Percentiles rank a stretch among this genome's conserved stretches.
These are phyloP conservation scores for Phytophthora constricta DNA, from an alignment of 352 stramenopile genomes.

Conservation along the genomic window DNA sequence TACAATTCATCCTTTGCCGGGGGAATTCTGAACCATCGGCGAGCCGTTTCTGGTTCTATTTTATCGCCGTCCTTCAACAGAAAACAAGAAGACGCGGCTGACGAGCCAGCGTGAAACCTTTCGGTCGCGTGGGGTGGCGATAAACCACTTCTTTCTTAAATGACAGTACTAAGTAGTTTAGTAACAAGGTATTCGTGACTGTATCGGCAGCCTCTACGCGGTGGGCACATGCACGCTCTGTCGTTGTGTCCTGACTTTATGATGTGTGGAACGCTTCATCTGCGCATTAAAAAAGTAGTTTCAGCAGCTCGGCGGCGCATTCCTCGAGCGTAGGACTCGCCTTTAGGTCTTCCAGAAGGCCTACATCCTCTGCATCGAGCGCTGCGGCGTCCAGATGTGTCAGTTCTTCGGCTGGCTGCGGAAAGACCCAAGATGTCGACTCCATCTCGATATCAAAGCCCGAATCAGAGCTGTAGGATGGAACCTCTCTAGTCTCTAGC, in stretches of 20 bases:
- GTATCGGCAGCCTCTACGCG: too few relatives aligned
- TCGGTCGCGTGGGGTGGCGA: too few relatives aligned
- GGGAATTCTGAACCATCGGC: too few relatives aligned
- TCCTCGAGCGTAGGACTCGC: conserved; percentile 59
- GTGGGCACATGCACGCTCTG: background rate
- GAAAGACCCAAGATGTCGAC: conserved; percentile 8
- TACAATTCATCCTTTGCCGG: too few relatives aligned
- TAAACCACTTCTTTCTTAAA: too few relatives aligned
- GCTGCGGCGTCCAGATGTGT: conserved; percentile 21
- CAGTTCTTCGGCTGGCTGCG: conserved; percentile 4
- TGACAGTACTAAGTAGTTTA: too few relatives aligned
- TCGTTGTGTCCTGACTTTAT: background rate
- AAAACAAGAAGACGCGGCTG: too few relatives aligned
- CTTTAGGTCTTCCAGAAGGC: conserved; percentile 40
- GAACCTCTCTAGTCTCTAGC: background rate
- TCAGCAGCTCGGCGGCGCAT: conserved; percentile 62
- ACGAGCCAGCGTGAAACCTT: too few relatives aligned
- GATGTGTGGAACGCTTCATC: conserved; percentile 8
- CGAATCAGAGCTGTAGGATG: background rate
- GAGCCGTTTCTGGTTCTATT: too few relatives aligned
- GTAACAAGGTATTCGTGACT: too few relatives aligned
- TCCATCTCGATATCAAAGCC: conserved; percentile 11
- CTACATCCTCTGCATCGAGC: conserved; percentile 14
- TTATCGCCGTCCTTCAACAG: too few relatives aligned
- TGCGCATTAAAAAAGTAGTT: conserved; percentile 58